Conservation (phyloP, 192 early-diverging fungal species). For the Coemansia sp. region DNA sequence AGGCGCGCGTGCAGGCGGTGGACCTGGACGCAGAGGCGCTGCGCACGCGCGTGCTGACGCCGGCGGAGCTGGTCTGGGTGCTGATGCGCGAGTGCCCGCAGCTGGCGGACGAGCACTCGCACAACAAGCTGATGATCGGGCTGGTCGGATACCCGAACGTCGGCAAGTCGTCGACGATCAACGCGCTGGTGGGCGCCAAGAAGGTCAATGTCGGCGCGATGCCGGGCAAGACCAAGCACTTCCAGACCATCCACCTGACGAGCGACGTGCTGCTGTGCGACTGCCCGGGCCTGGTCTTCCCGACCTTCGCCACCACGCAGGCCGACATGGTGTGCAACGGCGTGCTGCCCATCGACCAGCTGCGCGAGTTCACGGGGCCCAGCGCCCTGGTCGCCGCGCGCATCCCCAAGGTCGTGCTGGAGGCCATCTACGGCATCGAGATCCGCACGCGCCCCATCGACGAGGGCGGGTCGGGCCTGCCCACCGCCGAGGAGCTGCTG, state of each 20-base stretch:
- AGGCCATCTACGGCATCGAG: constrained; percentile 91
- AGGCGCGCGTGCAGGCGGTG: constrained; percentile 40
- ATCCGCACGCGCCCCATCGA: constrained; percentile 78
- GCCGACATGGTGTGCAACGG: constrained; percentile 99
- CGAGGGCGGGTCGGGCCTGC: constrained; percentile 74
- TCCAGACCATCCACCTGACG: constrained; percentile 97
- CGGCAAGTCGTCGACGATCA: constrained; percentile 98
- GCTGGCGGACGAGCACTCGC: constrained; percentile 37
- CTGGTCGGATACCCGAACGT: constrained; percentile 99
- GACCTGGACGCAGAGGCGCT: constrained; percentile 37
- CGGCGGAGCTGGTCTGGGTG: constrained; percentile 70
- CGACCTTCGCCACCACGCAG: constrained; percentile 96
- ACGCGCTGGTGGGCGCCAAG: constrained; percentile 94
- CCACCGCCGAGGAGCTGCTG: constrained; percentile 91
- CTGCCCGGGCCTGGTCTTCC: constrained; percentile 99
- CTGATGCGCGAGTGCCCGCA: constrained; percentile 63
- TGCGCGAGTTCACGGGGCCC: constrained; percentile 93
- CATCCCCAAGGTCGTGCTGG: constrained; percentile 86
- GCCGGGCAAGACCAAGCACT: constrained; percentile 99
- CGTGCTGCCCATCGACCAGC: constrained; percentile 97
- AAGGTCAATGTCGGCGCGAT: constrained; percentile 95
- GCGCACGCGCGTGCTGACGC: constrained; percentile 65
- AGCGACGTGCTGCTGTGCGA: constrained; percentile 90
- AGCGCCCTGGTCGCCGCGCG: constrained; percentile 76
- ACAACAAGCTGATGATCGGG: constrained; percentile 81